A percentile compares a stretch with the other conserved stretches of the same genome.
These are phyloP conservation scores for Cucurbita maxima DNA, from an alignment of 306 rosid species.

Conservation along the genomic window DNA sequence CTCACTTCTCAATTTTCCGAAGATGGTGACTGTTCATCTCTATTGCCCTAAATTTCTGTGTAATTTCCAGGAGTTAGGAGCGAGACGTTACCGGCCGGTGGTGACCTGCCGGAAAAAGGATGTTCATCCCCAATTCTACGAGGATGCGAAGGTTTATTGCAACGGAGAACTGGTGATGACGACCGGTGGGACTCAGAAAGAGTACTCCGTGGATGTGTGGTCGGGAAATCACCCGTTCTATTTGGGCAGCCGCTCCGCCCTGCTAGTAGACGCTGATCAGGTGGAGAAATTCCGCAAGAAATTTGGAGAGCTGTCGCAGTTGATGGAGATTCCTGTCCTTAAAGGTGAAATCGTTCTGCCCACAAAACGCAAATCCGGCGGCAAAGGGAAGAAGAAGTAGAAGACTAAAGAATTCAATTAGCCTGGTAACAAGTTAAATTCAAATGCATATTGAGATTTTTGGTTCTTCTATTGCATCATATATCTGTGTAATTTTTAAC, in stretches of 20 bases:
- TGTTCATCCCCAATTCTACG: constrained; percentile 57
- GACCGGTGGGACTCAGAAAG: constrained; percentile 85
- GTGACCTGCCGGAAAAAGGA: constrained; percentile 85
- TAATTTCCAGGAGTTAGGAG: constrained; percentile 14
- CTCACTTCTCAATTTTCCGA: neutral
- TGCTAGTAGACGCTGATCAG: constrained; percentile 50
- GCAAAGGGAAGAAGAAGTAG: constrained; percentile 73
- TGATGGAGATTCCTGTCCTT: constrained; percentile 78
- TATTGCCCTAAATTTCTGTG: neutral
- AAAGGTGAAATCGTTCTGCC: constrained; percentile 75
- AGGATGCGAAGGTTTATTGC: constrained; percentile 74
- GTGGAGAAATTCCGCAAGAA: constrained; percentile 94
- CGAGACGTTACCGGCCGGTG: constrained; percentile 11
- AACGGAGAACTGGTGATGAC: constrained; percentile 76
- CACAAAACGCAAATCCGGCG: constrained; percentile 34
- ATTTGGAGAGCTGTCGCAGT: constrained; percentile 37
- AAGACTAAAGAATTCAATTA: neutral
- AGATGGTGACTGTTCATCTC: neutral
- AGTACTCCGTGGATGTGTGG: constrained; percentile 87
- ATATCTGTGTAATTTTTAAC: neutral
- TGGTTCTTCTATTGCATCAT: neutral
- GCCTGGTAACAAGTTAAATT: neutral
- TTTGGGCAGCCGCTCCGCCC: constrained; percentile 58
- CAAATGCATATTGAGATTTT: neutral
- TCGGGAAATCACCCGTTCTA: constrained; percentile 94